phyloP scores from a whole-genome alignment of 768 basidiomycete species.

The Lepiota brunneoincarnata region DNA sequence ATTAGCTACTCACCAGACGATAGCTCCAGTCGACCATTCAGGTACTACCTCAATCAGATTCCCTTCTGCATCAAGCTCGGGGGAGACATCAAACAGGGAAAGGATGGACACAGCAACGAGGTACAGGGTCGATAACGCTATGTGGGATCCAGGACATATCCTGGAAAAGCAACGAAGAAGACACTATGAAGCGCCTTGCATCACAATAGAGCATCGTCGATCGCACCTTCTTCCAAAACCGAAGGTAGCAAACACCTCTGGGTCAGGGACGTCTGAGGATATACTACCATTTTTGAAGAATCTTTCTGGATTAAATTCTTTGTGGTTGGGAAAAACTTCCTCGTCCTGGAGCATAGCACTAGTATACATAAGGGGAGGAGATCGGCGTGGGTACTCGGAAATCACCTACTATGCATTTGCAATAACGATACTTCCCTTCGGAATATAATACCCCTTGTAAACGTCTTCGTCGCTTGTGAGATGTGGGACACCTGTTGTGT shows the following conservation, averaged over 20 bases:
- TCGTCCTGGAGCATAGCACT: conserved; percentile 22
- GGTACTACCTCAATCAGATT: no score
- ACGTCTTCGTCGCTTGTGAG: conserved; percentile 4
- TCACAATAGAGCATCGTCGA: no score
- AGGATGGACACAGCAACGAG: no score
- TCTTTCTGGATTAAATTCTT: conserved; percentile 18
- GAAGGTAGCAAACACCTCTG: conserved; percentile 20
- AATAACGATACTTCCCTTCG: conserved; percentile 12
- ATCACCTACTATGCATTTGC: conserved; percentile 8
- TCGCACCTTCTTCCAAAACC: conserved; percentile 29
- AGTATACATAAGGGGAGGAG: neutral
- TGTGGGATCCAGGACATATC: no score
- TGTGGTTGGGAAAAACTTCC: conserved; percentile 15
- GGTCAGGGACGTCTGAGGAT: conserved; percentile 23
- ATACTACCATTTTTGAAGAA: conserved; percentile 17
- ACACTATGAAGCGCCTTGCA: no score
- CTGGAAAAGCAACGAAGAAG: no score
- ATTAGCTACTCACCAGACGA: no score
- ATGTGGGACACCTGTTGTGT: conserved; percentile 3
- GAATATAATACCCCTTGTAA: conserved; percentile 11
- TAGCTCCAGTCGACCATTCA: no score
- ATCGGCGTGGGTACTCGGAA: neutral
- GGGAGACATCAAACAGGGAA: no score
- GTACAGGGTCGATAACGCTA: no score
- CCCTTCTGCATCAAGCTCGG: no score